These are phyloP conservation scores for Mrakia gelida DNA, from an alignment of 768 basidiomycete genomes.

Conservation along the genomic window DNA sequence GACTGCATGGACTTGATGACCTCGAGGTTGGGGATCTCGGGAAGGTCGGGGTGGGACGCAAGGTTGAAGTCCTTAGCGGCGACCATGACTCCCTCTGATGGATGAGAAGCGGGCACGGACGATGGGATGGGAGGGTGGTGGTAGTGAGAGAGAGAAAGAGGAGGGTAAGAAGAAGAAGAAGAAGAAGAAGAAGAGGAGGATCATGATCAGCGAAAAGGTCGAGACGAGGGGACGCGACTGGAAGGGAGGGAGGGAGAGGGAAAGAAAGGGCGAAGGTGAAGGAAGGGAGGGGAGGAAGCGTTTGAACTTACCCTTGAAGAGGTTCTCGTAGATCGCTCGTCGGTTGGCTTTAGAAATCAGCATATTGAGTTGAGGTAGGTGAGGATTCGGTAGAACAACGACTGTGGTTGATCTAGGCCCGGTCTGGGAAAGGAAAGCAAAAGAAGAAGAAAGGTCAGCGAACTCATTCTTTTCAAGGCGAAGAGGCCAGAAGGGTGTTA, in stretches of 20 bases:
- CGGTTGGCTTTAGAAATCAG: slow-evolving; percentile 94
- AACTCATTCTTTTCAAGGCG: not conserved
- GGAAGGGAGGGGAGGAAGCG: no score
- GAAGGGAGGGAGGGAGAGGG: not conserved
- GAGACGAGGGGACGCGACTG: not conserved
- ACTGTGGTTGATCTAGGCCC: slow-evolving; percentile 33
- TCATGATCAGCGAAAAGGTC: not conserved
- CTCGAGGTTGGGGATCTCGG: slow-evolving; percentile 60
- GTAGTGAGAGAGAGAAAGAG: not conserved
- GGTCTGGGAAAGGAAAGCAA: slow-evolving; percentile 14
- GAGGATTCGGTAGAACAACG: slow-evolving; percentile 33
- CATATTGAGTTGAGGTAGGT: slow-evolving; percentile 52
- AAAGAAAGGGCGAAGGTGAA: not conserved
- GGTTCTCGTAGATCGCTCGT: slow-evolving; percentile 95
- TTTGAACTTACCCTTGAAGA: slow-evolving; percentile 84
- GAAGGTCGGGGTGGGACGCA: slow-evolving; percentile 85
- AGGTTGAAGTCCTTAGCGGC: slow-evolving; percentile 99
- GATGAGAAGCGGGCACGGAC: not conserved
- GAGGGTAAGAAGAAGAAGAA: no score
- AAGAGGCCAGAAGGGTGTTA: not conserved
- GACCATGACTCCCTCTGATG: slow-evolving; percentile 97
- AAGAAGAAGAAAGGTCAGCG: not conserved
- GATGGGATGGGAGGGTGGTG: not conserved
- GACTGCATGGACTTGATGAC: slow-evolving; percentile 70
- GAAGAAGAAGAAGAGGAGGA: not conserved